Percentiles rank a stretch among this genome's conserved stretches.
phyloP scores from a whole-genome alignment of 306 rosid species.

The Rosa chinensis region DNA sequence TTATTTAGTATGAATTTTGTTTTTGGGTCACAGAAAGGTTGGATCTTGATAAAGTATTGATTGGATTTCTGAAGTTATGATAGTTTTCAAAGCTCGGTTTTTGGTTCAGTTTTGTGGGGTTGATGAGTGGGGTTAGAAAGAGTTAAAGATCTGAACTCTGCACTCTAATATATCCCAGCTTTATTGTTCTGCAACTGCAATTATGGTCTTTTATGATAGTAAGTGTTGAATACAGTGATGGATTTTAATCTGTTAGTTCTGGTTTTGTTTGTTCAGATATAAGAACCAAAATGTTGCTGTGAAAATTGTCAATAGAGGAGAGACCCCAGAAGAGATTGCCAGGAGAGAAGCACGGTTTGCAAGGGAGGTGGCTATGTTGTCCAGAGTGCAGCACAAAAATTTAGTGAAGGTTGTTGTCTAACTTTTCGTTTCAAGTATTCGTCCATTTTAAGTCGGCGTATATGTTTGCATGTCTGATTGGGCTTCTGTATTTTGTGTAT shows the following conservation, averaged over 20 bases:
- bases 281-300: constrained; percentile 57
- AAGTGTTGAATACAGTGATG: neutral
- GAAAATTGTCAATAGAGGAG: constrained; percentile 47
- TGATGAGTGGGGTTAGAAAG: neutral
- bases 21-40: constrained; percentile 12
- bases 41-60: constrained; percentile 4
- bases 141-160: constrained; percentile 6
- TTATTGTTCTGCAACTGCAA: neutral
- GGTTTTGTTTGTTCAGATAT: constrained; percentile 36
- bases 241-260: neutral
- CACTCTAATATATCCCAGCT: neutral
- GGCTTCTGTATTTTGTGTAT: constrained; percentile 27
- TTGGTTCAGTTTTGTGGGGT: constrained; percentile 9
- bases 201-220: neutral
- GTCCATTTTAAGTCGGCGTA: neutral
- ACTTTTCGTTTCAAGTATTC: neutral
- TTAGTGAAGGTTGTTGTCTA: constrained; percentile 65
- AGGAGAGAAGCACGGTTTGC: constrained; percentile 72
- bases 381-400: constrained; percentile 90
- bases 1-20: neutral
- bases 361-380: constrained; percentile 84
- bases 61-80: neutral
- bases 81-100: neutral
- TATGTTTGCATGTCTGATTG: constrained; percentile 28
- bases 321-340: constrained; percentile 48